Evolutionary conservation across 2,329 filamentous ascomycete species (phyloP).

Genomic region (Cylindrodendrum hubeiense): DNA sequence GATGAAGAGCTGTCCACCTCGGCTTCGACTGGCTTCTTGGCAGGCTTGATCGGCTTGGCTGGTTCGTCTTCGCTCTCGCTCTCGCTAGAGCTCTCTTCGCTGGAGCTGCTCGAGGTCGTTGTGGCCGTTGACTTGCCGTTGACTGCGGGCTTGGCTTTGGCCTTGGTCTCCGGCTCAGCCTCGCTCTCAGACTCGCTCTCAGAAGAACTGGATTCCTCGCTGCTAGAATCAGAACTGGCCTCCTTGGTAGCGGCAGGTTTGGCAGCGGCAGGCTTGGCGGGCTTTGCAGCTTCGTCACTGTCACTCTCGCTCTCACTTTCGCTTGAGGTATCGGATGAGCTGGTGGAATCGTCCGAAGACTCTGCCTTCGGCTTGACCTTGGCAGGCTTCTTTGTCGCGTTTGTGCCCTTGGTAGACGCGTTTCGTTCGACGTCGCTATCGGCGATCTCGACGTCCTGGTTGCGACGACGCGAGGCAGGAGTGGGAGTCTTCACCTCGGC

Average conservation of each 20-base stretch:
- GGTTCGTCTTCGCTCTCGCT: constrained; percentile 33
- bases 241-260: constrained; percentile 27
- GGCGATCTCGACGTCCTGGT: constrained; percentile 55
- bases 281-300: constrained; percentile 29
- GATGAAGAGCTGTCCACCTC: constrained; percentile 34
- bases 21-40: constrained; percentile 26
- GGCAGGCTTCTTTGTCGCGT: constrained; percentile 27
- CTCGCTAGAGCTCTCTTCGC: constrained; percentile 42
- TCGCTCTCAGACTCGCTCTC: constrained; percentile 44
- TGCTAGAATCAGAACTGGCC: constrained; percentile 37
- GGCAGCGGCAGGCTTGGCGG: constrained; percentile 12
- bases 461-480: constrained; percentile 39
- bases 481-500: constrained; percentile 29
- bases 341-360: constrained; percentile 40
- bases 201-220: constrained; percentile 41
- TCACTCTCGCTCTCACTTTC: constrained; percentile 48
- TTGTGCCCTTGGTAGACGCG: constrained; percentile 40
- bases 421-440: constrained; percentile 57
- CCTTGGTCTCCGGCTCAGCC: constrained; percentile 29
- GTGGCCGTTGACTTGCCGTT: constrained; percentile 34
- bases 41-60: constrained; percentile 29
- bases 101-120: constrained; percentile 37
- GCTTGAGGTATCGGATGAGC: constrained; percentile 44
- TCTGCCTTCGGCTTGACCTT: constrained; percentile 34
- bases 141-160: constrained; percentile 29